phyloP scores from a whole-genome alignment of 1,284 basidiomycete species.

The Albatrellus sp. region DNA sequence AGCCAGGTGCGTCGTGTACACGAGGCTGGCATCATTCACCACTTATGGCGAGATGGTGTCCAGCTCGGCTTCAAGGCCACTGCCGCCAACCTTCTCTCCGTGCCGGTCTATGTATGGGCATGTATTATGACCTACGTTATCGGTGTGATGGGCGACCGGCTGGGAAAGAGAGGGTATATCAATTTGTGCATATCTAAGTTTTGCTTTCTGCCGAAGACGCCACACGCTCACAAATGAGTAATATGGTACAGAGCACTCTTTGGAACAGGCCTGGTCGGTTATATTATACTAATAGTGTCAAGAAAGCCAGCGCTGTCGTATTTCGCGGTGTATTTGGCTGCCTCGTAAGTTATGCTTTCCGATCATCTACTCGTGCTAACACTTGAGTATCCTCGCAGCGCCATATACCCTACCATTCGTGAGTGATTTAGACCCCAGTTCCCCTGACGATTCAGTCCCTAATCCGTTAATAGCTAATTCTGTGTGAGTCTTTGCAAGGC shows the following conservation, averaged over 20 bases:
- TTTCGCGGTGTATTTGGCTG: slow-evolving; percentile 33
- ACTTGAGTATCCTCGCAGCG: slow-evolving; percentile 15
- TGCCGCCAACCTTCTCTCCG: slow-evolving; percentile 38
- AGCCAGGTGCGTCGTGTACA: slow-evolving; percentile 22
- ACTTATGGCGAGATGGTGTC: not conserved
- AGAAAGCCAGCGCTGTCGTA: slow-evolving; percentile 29
- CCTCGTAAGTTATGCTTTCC: slow-evolving; percentile 23
- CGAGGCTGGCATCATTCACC: not conserved
- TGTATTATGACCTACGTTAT: slow-evolving; percentile 36
- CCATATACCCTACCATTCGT: slow-evolving; percentile 37
- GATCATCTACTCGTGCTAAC: slow-evolving; percentile 1
- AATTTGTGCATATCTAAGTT: slow-evolving; percentile 27
- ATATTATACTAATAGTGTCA: slow-evolving; percentile 36
- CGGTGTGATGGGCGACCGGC: slow-evolving; percentile 35
- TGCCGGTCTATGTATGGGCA: slow-evolving; percentile 37
- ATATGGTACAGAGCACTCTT: slow-evolving; percentile 5
- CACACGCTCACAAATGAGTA: not conserved
- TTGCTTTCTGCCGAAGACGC: slow-evolving; percentile 1
- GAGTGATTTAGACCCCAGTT: slow-evolving; percentile 12
- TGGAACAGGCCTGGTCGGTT: slow-evolving; percentile 31
- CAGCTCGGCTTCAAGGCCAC: slow-evolving; percentile 32
- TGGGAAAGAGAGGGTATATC: slow-evolving; percentile 29
- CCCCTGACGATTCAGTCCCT: not conserved
- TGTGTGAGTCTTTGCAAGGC: slow-evolving; percentile 21
- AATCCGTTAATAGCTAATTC: slow-evolving; percentile 26